Evolutionary conservation across 2,329 filamentous ascomycete species (phyloP), one percentile per base, ranked within the genome.

Genomic region (Penicillium sclerotigenum): DNA sequence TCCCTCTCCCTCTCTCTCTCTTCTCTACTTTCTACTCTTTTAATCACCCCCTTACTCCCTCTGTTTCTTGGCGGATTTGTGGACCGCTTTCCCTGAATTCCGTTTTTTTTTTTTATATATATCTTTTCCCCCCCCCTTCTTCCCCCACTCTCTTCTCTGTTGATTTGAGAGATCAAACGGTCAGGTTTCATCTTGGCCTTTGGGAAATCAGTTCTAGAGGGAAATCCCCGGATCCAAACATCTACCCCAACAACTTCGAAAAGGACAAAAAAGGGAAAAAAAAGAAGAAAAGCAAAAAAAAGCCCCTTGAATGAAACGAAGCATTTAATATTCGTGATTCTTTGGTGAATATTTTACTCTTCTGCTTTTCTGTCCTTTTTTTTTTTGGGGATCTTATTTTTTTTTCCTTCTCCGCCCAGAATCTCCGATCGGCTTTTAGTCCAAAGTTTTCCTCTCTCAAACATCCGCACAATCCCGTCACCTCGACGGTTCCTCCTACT

Each of bases 41-140:
- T n/a, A 41, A 24, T 47, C 45, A 38, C 48, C 58, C 57, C 58
- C 60, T 62, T 62, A 60, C 60, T 62, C 57, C 54, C 53, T 53
- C 46, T 41, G 52, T 60, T 60, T 61, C 60, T 63, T 63, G 60
- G 60, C 60, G 52, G 48, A 28, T 51, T 28, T 52, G 56, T 60
- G 60, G 59, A 61, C 47, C 52, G 43, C 54, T 63, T 59, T 54
- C 54, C 50, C 53, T 49, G 50, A 46, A 61, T 34, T 54, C 56
- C 50, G 59, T 57, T 60, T 61, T 37, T 40, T 54, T 16, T 33
- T 33, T 33, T 14, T 7, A n/a, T n/a, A n/a, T 5, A 13, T 13
- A 33, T 58, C 59, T 59, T 40, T 34, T 51, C 40, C 38, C 45
- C 10, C 16, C 37, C 13, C 18, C 11, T 36, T 20, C 5, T 20